Evolutionary conservation across 2,329 filamentous ascomycete species (phyloP), one percentile per base, ranked within the genome.

Genomic region (Stachybotrys elegans): DNA sequence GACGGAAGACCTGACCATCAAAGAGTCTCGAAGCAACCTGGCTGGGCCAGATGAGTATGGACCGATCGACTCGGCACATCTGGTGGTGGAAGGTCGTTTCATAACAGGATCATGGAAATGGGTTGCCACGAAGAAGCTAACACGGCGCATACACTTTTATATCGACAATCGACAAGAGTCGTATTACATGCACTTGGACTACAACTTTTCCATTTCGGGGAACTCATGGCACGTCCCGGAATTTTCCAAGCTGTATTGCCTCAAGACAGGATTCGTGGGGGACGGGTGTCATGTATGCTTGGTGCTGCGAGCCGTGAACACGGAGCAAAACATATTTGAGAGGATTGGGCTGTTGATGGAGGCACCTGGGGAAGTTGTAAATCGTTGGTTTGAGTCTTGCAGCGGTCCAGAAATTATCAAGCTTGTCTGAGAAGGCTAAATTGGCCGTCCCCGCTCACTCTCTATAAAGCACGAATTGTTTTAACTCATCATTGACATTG

Each of bases 181-280:
- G 35, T 16, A 44, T 17, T 47, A 14, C 4, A 32, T 42, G n/a
- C 22, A n/a, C 37, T 38, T 21, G 45, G 45, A 13, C 23, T 39
- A 21, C 3, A 27, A 17, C 42, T 44, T 40, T 14, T 47, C 22
- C 22, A 31, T 9, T 38, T 40, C 19, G 16, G 36, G 36, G 6
- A 39, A n/a, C 19, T 23, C 36, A 6, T 12, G 22, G 7, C 21
- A 39, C 16, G 20, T 39, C 19, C 20, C 36, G n/a, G 36, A 39
- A 2, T 36, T 34, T 20, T 31, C 25, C n/a, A 23, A 7, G 22
- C 31, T 47, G 6, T 47, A 25, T 9, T 47, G 42, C 27, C 43
- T 47, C 31, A 47, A 44, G 32, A 47, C 45, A 16, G 45, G 45
- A 2, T 47, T 47, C 19, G 42, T 47, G 3, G 43, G 45, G 27